Conservation (phyloP, 768 basidiomycete genomes). For the Amanita brunnescens region DNA sequence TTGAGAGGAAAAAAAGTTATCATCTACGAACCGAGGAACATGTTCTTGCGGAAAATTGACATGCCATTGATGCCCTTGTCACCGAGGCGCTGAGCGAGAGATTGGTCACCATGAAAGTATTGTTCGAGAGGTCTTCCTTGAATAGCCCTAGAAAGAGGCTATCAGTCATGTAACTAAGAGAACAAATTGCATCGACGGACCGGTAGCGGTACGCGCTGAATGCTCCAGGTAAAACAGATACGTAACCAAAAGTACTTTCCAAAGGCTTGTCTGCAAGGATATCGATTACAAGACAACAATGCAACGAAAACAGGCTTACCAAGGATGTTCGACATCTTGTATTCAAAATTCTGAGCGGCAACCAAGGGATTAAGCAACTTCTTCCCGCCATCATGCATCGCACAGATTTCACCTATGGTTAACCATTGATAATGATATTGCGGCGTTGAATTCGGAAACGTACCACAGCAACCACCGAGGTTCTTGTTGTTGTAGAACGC, state of each 20-base stretch:
- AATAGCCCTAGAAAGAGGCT: conserved; percentile 49
- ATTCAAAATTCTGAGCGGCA: conserved; percentile 97
- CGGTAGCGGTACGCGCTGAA: conserved; percentile 95
- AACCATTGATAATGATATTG: neutral
- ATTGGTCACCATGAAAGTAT: conserved; percentile 84
- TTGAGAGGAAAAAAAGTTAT: neutral
- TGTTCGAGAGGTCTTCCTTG: conserved; percentile 81
- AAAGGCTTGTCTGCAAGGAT: conserved; percentile 71
- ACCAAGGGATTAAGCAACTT: conserved; percentile 89
- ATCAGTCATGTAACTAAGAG: neutral
- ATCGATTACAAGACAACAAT: neutral
- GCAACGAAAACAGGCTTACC: conserved; percentile 29
- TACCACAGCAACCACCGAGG: conserved; percentile 82
- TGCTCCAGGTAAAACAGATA: conserved; percentile 90
- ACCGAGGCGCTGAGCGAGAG: conserved; percentile 88
- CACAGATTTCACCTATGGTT: conserved; percentile 67
- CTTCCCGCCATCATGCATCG: conserved; percentile 91
- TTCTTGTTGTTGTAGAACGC: conserved; percentile 77
- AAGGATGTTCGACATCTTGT: conserved; percentile 97
- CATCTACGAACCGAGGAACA: conserved; percentile 37
- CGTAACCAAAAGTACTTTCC: conserved; percentile 94
- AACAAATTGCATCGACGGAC: neutral
- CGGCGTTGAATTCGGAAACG: conserved; percentile 4
- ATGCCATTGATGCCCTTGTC: conserved; percentile 92
- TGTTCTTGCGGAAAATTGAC: conserved; percentile 95